Percentiles rank a stretch among this genome's conserved stretches.
Conservation (phyloP, 31 red algal genomes). For the Odonthalia washingtoniensis region DNA sequence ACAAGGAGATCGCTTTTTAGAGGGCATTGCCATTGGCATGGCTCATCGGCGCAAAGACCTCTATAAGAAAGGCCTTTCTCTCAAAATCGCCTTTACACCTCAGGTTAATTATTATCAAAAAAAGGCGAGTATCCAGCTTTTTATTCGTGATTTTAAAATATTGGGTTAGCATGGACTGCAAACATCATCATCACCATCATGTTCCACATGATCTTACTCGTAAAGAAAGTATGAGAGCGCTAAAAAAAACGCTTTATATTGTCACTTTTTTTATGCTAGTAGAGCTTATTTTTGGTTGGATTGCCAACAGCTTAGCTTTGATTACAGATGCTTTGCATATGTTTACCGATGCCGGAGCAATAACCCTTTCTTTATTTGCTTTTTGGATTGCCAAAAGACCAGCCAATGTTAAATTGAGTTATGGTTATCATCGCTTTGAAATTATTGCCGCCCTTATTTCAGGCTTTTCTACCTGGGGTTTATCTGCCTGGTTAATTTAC, state of each 20-base stretch:
- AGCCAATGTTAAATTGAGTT: constrained; percentile 65
- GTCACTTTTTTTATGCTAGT: constrained; percentile 74
- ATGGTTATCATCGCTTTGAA: constrained; percentile 88
- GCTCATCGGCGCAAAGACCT: too few species aligned
- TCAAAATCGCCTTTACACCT: too few species aligned
- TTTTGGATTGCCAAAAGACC: constrained; percentile 65
- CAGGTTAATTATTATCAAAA: too few species aligned
- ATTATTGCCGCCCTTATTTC: constrained; percentile 90
- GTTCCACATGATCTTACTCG: constrained; percentile 2
- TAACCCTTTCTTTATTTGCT: constrained; percentile 86
- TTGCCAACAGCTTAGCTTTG: constrained; percentile 86
- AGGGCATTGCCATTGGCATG: too few species aligned
- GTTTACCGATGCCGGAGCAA: constrained; percentile 90
- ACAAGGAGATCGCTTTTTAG: too few species aligned
- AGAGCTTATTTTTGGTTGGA: constrained; percentile 88
- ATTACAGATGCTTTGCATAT: constrained; percentile 97
- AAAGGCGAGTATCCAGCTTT: too few species aligned
- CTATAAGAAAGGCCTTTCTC: too few species aligned
- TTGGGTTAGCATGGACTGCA: too few species aligned
- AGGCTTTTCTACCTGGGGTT: constrained; percentile 85
- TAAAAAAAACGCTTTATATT: constrained; percentile 8
- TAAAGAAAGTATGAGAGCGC: background rate
- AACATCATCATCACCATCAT: too few species aligned
- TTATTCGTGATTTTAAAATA: too few species aligned
- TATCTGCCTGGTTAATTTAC: constrained; percentile 68